A percentile compares a stretch with the other conserved stretches of the same genome.
Evolutionary conservation across 768 basidiomycete genomes (phyloP).

Genomic region (Pleurotus tuoliensis): DNA sequence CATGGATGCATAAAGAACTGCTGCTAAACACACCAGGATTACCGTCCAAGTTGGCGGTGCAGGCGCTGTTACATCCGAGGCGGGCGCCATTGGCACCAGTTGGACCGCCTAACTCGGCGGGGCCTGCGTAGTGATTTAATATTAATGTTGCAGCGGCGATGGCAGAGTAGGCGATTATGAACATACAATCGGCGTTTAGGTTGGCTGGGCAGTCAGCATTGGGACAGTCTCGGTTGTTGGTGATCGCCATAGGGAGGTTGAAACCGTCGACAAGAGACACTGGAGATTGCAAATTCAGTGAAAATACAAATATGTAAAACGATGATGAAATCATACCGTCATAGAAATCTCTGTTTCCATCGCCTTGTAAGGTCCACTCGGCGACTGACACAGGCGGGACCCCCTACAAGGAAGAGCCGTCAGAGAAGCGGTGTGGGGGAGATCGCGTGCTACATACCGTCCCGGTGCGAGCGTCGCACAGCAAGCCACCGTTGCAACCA

Average conservation of each 20-base stretch:
- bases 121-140: slow-evolving; percentile 12
- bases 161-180: neutral
- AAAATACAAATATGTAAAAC: too few relatives aligned
- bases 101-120: slow-evolving; percentile 42
- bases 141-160: neutral
- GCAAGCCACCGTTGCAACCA: slow-evolving; percentile 67
- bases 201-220: slow-evolving; percentile 60
- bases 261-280: slow-evolving; percentile 67
- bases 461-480: slow-evolving; percentile 48
- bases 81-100: slow-evolving; percentile 40
- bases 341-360: slow-evolving; percentile 48
- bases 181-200: slow-evolving; percentile 49
- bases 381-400: slow-evolving; percentile 66
- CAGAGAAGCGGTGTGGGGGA: neutral
- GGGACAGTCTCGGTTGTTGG: slow-evolving; percentile 50
- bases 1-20: neutral
- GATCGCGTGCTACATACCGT: slow-evolving; percentile 30
- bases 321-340: too few relatives aligned
- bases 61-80: slow-evolving; percentile 53
- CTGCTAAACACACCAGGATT: slow-evolving; percentile 15
- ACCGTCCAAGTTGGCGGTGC: slow-evolving; percentile 31
- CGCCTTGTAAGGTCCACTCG: slow-evolving; percentile 55
- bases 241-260: slow-evolving; percentile 57
- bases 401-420: slow-evolving; percentile 26
- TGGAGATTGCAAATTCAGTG: slow-evolving; percentile 13